phyloP scores from a whole-genome alignment of 192 early-diverging fungal species.

The Coemansia sp. region DNA sequence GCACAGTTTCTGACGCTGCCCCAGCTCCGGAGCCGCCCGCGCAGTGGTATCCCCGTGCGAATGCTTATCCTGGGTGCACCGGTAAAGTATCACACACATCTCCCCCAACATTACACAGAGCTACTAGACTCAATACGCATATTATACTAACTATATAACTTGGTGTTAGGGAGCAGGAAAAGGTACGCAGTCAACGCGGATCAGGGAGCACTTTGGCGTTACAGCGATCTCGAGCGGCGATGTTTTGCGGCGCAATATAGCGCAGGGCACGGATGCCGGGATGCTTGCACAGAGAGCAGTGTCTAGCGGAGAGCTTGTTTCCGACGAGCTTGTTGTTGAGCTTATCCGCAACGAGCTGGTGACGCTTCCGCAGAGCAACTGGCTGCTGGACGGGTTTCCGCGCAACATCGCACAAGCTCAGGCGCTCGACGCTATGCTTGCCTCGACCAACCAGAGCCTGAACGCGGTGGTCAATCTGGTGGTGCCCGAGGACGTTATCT shows the following conservation, averaged over 20 bases:
- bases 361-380: conserved; percentile 55
- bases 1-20: neutral
- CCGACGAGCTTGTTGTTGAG: conserved; percentile 47
- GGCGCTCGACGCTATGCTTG: conserved; percentile 61
- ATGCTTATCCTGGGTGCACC: conserved; percentile 76
- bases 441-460: conserved; percentile 62
- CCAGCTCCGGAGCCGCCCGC: conserved; percentile 26
- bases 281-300: conserved; percentile 58
- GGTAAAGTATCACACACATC: conserved; percentile 48
- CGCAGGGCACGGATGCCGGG: conserved; percentile 64
- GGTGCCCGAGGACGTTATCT: conserved; percentile 88
- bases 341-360: conserved; percentile 48
- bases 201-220: conserved; percentile 70
- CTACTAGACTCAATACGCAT: neutral
- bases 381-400: conserved; percentile 93
- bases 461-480: conserved; percentile 88
- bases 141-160: neutral
- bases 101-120: neutral
- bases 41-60: conserved; percentile 58
- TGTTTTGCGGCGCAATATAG: conserved; percentile 82
- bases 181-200: conserved; percentile 86
- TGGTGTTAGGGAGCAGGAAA: conserved; percentile 77
- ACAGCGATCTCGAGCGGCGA: conserved; percentile 84
- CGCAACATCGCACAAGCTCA: conserved; percentile 82
- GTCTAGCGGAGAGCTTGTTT: conserved; percentile 42